Conservation (phyloP, 2,329 filamentous ascomycete genomes). For the Fusarium setosum region DNA sequence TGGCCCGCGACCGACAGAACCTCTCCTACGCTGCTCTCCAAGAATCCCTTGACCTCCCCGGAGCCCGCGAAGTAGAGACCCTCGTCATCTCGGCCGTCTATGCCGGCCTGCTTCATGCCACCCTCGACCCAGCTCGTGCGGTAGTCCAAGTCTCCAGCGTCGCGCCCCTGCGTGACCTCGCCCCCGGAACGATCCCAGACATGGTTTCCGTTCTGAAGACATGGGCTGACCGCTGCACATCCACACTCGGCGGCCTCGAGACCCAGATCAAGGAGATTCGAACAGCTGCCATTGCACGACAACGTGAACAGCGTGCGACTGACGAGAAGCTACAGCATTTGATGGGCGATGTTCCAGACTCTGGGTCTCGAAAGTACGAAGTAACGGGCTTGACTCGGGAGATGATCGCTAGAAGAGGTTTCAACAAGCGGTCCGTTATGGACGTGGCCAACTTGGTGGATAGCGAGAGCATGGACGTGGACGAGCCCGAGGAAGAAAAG, state of each 20-base stretch:
- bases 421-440: conserved; percentile 53
- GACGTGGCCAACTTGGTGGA: conserved; percentile 56
- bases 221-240: conserved; percentile 84
- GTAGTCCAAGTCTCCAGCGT: conserved; percentile 83
- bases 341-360: conserved; percentile 58
- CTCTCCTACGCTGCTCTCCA: conserved; percentile 81
- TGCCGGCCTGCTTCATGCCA: conserved; percentile 82
- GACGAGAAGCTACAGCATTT: conserved; percentile 61
- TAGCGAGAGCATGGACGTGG: conserved; percentile 67
- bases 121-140: conserved; percentile 82
- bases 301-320: conserved; percentile 60
- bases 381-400: conserved; percentile 37
- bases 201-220: conserved; percentile 76
- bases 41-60: conserved; percentile 72
- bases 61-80: conserved; percentile 79
- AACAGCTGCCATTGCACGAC: conserved; percentile 64
- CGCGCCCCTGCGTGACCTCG: conserved; percentile 86
- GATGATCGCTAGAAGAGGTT: conserved; percentile 37
- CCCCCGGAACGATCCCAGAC: conserved; percentile 74
- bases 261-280: conserved; percentile 77
- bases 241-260: conserved; percentile 80
- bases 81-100: conserved; percentile 91
- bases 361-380: conserved; percentile 49
- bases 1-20: conserved; percentile 74
- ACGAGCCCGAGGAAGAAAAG: conserved; percentile 63